Evolutionary conservation across 2,329 filamentous ascomycete genomes (phyloP), one percentile per base, ranked within the genome.

Genomic region (Penicillium crustosum): DNA sequence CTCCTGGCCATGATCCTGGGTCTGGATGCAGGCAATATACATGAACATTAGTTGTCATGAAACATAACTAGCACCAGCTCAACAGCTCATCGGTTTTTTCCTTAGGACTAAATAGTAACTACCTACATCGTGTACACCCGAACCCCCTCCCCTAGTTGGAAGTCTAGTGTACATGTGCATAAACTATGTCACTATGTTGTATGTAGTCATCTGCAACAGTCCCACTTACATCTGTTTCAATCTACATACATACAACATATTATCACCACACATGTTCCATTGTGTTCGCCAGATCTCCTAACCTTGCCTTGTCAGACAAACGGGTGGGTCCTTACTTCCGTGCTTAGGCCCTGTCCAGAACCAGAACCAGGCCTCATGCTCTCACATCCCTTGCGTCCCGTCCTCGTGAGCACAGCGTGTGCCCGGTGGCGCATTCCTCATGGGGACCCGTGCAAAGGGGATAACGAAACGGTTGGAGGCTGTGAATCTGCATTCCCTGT

Each of bases 321-420:
- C 53, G 47, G 23, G 55, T 54, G 51, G 58, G 55, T 59, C 53
- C 33, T 56, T 57, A 36, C 42, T 49, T 56, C 48, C 48, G 53
- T 49, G 55, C 23, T 48, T 51, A 27, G 36, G 52, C 39, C 41
- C 35, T 41, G 39, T 23, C 38, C 47, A 9, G 43, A 39, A 36
- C 1, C 1, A 31, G 10, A 38, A 38, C n/a, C 29, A n/a, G 27
- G 4, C 27, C 39, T 29, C 25, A 36, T 19, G 33, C 47, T 42
- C n/a, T 42, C 23, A 25, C n/a, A 44, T 58, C 61, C 64, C 64
- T 65, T 66, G 63, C 63, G 48, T 64, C n/a, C 15, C 29, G 51
- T 51, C 63, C 64, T 66, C 63, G 63, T 65, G 63, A 61, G 49
- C 39, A 57, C 42, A n/a, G 49, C 55, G 55, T 57, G 44, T 58